Evolutionary conservation across 2,329 filamentous ascomycete genomes (phyloP).

Genomic region (Tolypocladium inflatum): DNA sequence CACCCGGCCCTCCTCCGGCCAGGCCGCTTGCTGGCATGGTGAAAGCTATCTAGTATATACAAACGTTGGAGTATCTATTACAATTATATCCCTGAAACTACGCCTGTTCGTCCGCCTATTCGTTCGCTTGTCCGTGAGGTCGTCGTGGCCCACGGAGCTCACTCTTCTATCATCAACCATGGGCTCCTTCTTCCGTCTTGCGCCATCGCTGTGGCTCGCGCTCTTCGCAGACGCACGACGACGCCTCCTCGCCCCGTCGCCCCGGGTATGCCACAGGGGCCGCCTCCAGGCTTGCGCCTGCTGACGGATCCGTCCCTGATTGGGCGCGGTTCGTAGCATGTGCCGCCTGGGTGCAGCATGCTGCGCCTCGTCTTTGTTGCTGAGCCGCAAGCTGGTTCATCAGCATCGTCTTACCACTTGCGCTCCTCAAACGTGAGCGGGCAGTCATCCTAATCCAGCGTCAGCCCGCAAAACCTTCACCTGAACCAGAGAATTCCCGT

Average conservation of each 20-base stretch:
- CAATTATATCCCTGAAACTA: conserved; percentile 1
- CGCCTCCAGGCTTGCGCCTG: neutral
- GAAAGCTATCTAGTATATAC: conserved; percentile 1
- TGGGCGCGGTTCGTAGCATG: neutral
- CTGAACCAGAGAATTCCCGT: too few species aligned
- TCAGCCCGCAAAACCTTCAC: neutral
- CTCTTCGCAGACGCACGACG: too few species aligned
- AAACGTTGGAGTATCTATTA: conserved; percentile 5
- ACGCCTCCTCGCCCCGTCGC: too few species aligned
- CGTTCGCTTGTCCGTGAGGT: neutral
- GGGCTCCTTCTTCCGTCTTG: neutral
- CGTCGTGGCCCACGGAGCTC: conserved; percentile 1
- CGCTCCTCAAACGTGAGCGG: conserved; percentile 60
- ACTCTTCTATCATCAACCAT: conserved; percentile 4
- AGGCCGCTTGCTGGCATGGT: neutral
- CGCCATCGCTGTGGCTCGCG: neutral
- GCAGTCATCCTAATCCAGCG: conserved; percentile 60
- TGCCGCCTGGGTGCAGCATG: neutral
- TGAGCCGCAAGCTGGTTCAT: neutral
- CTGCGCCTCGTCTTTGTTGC: neutral
- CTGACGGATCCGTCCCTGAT: neutral
- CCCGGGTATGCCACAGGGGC: neutral
- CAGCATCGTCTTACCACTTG: conserved; percentile 28
- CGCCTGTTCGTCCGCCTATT: neutral
- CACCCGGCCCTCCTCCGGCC: neutral